phyloP scores from a whole-genome alignment of 2,329 filamentous ascomycete species.

The Colletotrichum eleusines region DNA sequence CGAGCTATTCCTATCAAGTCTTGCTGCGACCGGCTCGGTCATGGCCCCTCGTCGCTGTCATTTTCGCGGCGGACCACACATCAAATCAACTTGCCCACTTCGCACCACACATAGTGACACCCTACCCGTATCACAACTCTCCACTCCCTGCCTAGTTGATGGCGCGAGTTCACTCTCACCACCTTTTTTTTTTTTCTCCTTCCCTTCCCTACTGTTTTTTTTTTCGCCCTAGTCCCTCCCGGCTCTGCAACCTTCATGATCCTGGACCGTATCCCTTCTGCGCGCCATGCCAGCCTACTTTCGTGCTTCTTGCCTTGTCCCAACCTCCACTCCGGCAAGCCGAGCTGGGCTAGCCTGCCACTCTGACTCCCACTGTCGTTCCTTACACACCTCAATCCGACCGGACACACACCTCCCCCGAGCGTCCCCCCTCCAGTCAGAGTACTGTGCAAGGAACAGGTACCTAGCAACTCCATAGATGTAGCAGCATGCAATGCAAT shows the following conservation, averaged over 20 bases:
- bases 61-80: constrained; percentile 21
- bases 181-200: constrained; percentile 26
- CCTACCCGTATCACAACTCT: constrained; percentile 41
- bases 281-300: constrained; percentile 42
- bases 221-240: constrained; percentile 5
- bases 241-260: constrained; percentile 29
- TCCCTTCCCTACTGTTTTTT: background rate
- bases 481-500: constrained; percentile 32
- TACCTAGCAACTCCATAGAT: constrained; percentile 28
- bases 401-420: constrained; percentile 5
- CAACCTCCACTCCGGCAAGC: constrained; percentile 34
- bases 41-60: constrained; percentile 27
- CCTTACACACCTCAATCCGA: constrained; percentile 36
- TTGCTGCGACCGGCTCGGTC: constrained; percentile 13
- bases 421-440: constrained; percentile 6
- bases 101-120: constrained; percentile 40
- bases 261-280: constrained; percentile 25
- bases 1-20: constrained; percentile 18
- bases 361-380: constrained; percentile 19
- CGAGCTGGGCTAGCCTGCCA: constrained; percentile 35
- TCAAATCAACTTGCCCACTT: constrained; percentile 34
- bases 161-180: constrained; percentile 35
- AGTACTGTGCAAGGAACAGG: constrained; percentile 15
- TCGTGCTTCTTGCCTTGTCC: constrained; percentile 41
- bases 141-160: constrained; percentile 35